Evolutionary conservation across 306 rosid genomes (phyloP).

Genomic region (Prunus mume): DNA sequence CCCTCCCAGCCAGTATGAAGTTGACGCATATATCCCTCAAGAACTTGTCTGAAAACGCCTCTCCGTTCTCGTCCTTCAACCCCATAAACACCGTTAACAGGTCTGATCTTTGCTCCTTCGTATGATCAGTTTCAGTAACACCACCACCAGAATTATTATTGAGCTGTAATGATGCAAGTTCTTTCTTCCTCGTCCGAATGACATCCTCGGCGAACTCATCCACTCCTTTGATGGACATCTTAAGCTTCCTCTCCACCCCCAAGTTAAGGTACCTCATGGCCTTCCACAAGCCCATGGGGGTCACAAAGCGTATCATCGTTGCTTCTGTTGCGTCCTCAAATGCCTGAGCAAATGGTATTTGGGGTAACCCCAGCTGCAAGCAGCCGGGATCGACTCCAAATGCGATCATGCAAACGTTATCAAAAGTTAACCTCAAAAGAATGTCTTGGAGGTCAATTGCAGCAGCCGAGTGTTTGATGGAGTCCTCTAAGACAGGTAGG

Average conservation of each 20-base stretch:
- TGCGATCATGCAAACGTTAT: conserved; percentile 88
- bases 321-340: conserved; percentile 92
- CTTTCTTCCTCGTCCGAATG: conserved; percentile 69
- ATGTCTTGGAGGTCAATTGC: conserved; percentile 74
- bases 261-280: conserved; percentile 63
- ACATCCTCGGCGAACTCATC: conserved; percentile 78
- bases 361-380: conserved; percentile 43
- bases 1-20: conserved; percentile 88
- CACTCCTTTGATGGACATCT: conserved; percentile 53
- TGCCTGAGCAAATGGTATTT: conserved; percentile 75
- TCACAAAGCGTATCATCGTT: conserved; percentile 60
- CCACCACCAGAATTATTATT: background rate
- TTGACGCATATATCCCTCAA: conserved; percentile 92
- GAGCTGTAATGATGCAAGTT: conserved; percentile 17
- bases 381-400: conserved; percentile 96
- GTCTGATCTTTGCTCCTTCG: conserved; percentile 41
- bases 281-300: conserved; percentile 65
- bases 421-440: conserved; percentile 74
- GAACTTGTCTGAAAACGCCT: conserved; percentile 65
- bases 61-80: conserved; percentile 65
- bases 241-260: conserved; percentile 65
- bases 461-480: conserved; percentile 11
- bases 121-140: background rate
- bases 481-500: conserved; percentile 48
- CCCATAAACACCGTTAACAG: conserved; percentile 70